Percentiles rank a stretch among this genome's conserved stretches.
These are phyloP conservation scores for Ascoidea asiatica DNA, from an alignment of 805 yeast genomes.

Conservation along the genomic window DNA sequence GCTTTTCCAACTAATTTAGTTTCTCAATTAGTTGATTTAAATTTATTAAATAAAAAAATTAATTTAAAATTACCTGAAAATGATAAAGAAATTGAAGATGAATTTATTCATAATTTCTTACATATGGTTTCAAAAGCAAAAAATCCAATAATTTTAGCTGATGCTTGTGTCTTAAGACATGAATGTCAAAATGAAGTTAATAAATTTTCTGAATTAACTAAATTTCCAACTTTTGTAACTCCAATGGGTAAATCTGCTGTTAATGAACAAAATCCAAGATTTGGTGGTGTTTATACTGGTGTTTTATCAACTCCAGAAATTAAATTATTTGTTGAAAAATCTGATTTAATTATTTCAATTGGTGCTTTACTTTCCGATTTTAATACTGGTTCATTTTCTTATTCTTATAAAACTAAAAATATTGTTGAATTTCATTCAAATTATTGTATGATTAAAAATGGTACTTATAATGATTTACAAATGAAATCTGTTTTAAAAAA, in stretches of 20 bases:
- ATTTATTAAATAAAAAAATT: slow-evolving; percentile 44
- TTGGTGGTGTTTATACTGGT: slow-evolving; percentile 81
- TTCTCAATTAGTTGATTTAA: slow-evolving; percentile 37
- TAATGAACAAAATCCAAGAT: slow-evolving; percentile 59
- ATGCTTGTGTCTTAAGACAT: slow-evolving; percentile 81
- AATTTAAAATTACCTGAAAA: slow-evolving; percentile 45
- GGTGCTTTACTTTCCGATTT: slow-evolving; percentile 81
- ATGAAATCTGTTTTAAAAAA: slow-evolving; percentile 29
- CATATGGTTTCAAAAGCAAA: slow-evolving; percentile 40
- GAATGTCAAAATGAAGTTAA: slow-evolving; percentile 49
- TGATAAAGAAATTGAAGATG: slow-evolving; percentile 47
- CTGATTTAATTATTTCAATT: slow-evolving; percentile 65
- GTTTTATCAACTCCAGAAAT: slow-evolving; percentile 63
- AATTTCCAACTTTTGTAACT: slow-evolving; percentile 73
- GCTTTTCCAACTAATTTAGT: slow-evolving; percentile 76
- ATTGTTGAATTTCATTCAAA: slow-evolving; percentile 43
- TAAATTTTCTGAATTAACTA: slow-evolving; percentile 48
- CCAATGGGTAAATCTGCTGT: slow-evolving; percentile 84
- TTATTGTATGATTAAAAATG: slow-evolving; percentile 35
- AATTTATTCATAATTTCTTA: slow-evolving; percentile 41
- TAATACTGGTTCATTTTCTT: slow-evolving; percentile 74
- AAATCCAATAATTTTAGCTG: slow-evolving; percentile 67
- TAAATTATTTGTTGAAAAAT: slow-evolving; percentile 53
- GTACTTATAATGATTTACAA: slow-evolving; percentile 37
- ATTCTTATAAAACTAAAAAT: slow-evolving; percentile 38